Evolutionary conservation across 2,329 filamentous ascomycete species (phyloP).

Genomic region (Emergomyces africanus): DNA sequence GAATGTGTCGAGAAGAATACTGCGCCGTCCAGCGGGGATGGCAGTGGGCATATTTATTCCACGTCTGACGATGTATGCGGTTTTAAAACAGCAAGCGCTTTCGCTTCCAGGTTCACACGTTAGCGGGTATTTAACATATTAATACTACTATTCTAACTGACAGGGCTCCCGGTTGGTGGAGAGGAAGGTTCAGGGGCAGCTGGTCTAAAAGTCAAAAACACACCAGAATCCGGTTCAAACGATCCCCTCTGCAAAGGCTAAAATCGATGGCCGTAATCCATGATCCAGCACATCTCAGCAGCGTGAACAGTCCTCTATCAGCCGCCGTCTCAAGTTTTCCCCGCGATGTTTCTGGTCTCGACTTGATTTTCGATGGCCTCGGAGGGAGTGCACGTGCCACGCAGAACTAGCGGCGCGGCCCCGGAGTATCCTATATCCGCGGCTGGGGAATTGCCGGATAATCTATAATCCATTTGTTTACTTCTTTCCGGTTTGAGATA

Average conservation of each 20-base stretch:
- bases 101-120: background rate
- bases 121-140: background rate
- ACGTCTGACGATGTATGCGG: background rate
- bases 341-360: background rate
- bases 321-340: background rate
- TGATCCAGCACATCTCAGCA: background rate
- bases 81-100: background rate
- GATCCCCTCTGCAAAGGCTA: background rate
- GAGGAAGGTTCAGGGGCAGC: constrained; percentile 3
- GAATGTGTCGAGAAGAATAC: constrained; percentile 6
- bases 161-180: background rate
- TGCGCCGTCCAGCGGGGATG: constrained; percentile 9
- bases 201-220: background rate
- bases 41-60: constrained; percentile 3
- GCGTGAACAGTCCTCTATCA: background rate
- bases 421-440: constrained; percentile 3
- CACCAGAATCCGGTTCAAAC: background rate
- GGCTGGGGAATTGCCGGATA: constrained; percentile 2
- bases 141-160: background rate
- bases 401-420: background rate
- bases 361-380: background rate
- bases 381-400: constrained; percentile 5
- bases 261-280: background rate
- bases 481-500: constrained; percentile 5
- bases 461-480: constrained; percentile 10